These are phyloP conservation scores for Phytopythium chamaehyphon DNA, from an alignment of 352 stramenopile genomes.

Conservation along the genomic window DNA sequence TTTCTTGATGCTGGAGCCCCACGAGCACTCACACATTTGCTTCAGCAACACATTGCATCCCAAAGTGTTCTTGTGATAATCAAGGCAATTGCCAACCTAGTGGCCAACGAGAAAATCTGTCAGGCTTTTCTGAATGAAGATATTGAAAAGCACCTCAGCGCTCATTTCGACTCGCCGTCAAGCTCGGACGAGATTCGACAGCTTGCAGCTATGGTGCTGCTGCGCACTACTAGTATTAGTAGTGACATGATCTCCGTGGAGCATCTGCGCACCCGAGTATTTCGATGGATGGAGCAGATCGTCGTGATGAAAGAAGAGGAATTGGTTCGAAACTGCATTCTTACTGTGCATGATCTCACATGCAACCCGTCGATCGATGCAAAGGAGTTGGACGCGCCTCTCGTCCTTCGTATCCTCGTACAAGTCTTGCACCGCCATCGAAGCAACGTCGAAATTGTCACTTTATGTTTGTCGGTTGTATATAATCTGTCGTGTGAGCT, in stretches of 20 bases:
- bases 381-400: slow-evolving; percentile 50
- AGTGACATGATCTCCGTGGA: slow-evolving; percentile 63
- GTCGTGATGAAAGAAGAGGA: slow-evolving; percentile 65
- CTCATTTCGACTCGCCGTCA: slow-evolving; percentile 41
- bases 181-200: slow-evolving; percentile 56
- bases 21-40: slow-evolving; percentile 51
- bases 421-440: slow-evolving; percentile 56
- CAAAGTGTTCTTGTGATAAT: slow-evolving; percentile 49
- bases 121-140: slow-evolving; percentile 67
- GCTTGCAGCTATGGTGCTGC: slow-evolving; percentile 63
- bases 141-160: slow-evolving; percentile 51
- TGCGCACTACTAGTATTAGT: slow-evolving; percentile 68
- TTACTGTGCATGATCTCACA: slow-evolving; percentile 71
- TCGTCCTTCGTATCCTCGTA: slow-evolving; percentile 59
- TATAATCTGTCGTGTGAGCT: slow-evolving; percentile 77
- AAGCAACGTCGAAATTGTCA: slow-evolving; percentile 44
- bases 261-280: slow-evolving; percentile 52
- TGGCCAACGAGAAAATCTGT: slow-evolving; percentile 76
- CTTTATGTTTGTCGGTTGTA: slow-evolving; percentile 60
- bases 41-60: slow-evolving; percentile 36
- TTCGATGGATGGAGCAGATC: slow-evolving; percentile 81
- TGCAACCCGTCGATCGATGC: slow-evolving; percentile 51
- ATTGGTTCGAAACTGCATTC: slow-evolving; percentile 75
- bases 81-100: slow-evolving; percentile 75
- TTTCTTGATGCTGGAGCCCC: slow-evolving; percentile 69